Evolutionary conservation across 2,329 filamentous ascomycete species (phyloP), one percentile per base, ranked within the genome.

Genomic region (Emydomyces testavorans): DNA sequence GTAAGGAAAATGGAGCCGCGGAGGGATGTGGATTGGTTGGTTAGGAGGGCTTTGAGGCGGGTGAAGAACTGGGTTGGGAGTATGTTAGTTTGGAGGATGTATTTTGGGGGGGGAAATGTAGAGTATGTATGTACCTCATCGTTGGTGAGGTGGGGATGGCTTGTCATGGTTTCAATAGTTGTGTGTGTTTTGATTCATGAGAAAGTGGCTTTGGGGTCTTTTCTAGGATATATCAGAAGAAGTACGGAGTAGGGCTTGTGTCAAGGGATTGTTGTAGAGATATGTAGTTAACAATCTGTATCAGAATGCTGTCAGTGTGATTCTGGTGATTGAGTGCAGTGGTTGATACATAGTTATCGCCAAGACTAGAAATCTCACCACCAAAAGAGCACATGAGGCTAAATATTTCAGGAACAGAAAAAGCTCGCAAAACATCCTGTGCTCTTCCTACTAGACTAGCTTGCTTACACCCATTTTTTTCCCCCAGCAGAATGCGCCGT

Each of bases 1-100:
- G 65, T 65, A 47, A 71, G 62, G 59, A 60, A 66, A 21, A 71
- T 62, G 16, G 68, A 71, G 53, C 69, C 69, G 29, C 62, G 63
- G n/a, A 62, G 41, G 47, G 62, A 60, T 45, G 64, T 55, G 32
- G 66, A 65, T 21, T 67, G 66, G 28, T 58, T 63, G 29, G 60
- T 54, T 39, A 71, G 61, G 46, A 71, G 65, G 32, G 55, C 54
- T 40, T 63, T 56, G 32, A 71, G 62, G 26, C 62, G 62, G 36
- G 59, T 51, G 58, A 71, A 68, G 61, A 71, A 71, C 68, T 71
- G 23, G 15, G 6, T 16, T 6, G 15, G 24, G 6, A 11, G 36
- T 53, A 32, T 45, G 45, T 37, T 26, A 42, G 11, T 10, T 20
- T 13, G 7, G 6, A 11, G 3, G 15, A 29, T n/a, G n/a, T n/a